These are phyloP conservation scores for Nymphaea colorata DNA, from an alignment of 164 flowering plant species.

Conservation along the genomic window DNA sequence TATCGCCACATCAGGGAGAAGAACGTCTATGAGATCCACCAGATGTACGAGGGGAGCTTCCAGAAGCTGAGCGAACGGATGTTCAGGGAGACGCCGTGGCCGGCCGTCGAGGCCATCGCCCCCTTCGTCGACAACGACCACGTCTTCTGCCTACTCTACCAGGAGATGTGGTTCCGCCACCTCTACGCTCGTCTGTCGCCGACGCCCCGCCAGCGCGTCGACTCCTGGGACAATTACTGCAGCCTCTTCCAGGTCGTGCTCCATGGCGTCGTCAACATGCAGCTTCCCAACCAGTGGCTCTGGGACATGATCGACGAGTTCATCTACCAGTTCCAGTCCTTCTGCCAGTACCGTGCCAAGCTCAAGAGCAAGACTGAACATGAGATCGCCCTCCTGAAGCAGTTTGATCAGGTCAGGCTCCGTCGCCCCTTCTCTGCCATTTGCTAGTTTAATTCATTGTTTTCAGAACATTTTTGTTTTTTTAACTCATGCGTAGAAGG, in stretches of 20 bases:
- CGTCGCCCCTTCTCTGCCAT: neutral
- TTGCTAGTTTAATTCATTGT: neutral
- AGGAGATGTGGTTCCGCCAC: conserved; percentile 98
- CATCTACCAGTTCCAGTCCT: conserved; percentile 94
- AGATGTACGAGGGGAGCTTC: conserved; percentile 92
- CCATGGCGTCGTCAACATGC: conserved; percentile 95
- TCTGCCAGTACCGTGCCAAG: conserved; percentile 92
- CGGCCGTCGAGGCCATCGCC: conserved; percentile 82
- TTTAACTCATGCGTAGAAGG: too few species aligned
- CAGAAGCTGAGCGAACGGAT: conserved; percentile 66
- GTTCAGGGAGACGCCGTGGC: conserved; percentile 95
- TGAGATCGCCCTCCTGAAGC: conserved; percentile 70
- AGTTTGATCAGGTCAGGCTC: conserved; percentile 59
- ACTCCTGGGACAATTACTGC: conserved; percentile 92
- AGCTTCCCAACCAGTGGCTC: conserved; percentile 95
- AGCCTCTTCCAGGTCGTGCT: conserved; percentile 78
- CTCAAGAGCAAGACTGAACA: conserved; percentile 91
- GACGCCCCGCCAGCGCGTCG: conserved; percentile 68
- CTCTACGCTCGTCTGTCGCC: conserved; percentile 72
- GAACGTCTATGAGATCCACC: conserved; percentile 95
- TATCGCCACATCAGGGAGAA: conserved; percentile 96
- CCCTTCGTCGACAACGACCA: conserved; percentile 85
- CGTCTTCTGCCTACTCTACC: conserved; percentile 86
- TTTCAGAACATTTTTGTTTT: neutral
- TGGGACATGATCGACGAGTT: conserved; percentile 99